Evolutionary conservation across 2,329 filamentous ascomycete species (phyloP), one percentile per base, ranked within the genome.

Genomic region (Xylariaceae sp.): DNA sequence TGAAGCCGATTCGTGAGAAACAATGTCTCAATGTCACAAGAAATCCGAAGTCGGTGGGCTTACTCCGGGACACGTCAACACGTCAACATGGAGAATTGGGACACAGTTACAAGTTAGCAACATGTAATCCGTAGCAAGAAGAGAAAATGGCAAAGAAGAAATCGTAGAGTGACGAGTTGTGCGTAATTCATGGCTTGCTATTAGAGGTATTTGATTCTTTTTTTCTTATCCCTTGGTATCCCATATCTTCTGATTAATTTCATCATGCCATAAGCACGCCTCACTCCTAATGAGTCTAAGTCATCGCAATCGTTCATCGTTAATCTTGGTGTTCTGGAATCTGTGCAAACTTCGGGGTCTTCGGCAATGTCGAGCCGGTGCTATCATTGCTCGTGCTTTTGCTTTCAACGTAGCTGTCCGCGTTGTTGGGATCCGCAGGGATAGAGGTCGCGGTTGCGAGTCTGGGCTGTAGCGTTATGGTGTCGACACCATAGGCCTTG

Each of bases 401-500:
- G n/a, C 44, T 55, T 34, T 53, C 58, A 44, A 39, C 23, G 23
- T 30, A 55, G 44, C 37, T 56, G 17, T 48, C 49, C 4, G 49
- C 45, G 5, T 51, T 54, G 53, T 39, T 55, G 9, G 48, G 23
- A 53, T 49, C 45, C 35, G 44, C 44, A 17, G 52, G 44, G 17
- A 55, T 30, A 17, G 58, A 44, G 49, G 54, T 11, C 7, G 64
- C 54, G 4, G 53, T 56, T 5, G 68, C 65, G 30, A 71, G 66
- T 70, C 90, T 88, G 0, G 88, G 88, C 73, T 91, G 88, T 37
- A 92, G 70, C 1, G 88, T 90, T 3, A 78, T 80, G 10, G 85
- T 88, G 71, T 91, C 86, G 61, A 92, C 85, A 4, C 87, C 88
- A 67, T 90, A 90, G 1, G 82, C 86, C 67, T 89, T 87, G 45